Evolutionary conservation across 306 rosid genomes (phyloP), one percentile per base, ranked within the genome.

Genomic region (Rubus parviflorus): DNA sequence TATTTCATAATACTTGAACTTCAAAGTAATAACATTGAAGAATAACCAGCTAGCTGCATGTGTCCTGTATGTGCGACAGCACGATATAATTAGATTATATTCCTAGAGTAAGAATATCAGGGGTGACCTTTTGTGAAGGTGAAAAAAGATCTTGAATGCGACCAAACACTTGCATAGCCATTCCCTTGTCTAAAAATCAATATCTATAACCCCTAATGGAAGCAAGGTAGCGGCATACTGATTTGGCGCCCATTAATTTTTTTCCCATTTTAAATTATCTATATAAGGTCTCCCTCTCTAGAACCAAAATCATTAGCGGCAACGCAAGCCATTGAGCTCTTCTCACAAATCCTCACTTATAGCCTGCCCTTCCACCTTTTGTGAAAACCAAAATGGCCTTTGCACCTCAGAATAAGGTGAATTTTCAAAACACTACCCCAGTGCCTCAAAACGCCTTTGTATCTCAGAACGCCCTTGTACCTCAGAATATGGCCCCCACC

Each of bases 161-260:
- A 43, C 77, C 77, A 73, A 42, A 58, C 10, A 74, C 23, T 16
- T 72, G 4, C 41, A 41, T 12, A 40, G 30, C 25, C 58, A 48
- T 57, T 52, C 56, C 54, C 82, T 84, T 73, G 72, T 81, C 75
- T 56, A 57, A 73, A 52, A 78, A 75, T 70, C 65, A 60, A 81
- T 54, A 81, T 74, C 74, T 47, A 66, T 37, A 46, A 82, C 80
- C 89, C 83, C 74, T 70, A 65, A 37, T 46, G 69, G 82, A 91
- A 91, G 96, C 86, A 91, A 89, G 90, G 93, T 81, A 87, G 76
- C 83, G 46, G 80, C 72, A 74, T 66, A 75, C 22, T 60, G 23
- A 9, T 14, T 56, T 41, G 12, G 20, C 57, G 66, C 69, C 40
- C 8, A 25, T 7, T 22, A n/a, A n/a, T 17, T 30, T 1, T 12